These are phyloP conservation scores for Pythium aphanidermatum DNA, from an alignment of 352 stramenopile species.

Conservation along the genomic window DNA sequence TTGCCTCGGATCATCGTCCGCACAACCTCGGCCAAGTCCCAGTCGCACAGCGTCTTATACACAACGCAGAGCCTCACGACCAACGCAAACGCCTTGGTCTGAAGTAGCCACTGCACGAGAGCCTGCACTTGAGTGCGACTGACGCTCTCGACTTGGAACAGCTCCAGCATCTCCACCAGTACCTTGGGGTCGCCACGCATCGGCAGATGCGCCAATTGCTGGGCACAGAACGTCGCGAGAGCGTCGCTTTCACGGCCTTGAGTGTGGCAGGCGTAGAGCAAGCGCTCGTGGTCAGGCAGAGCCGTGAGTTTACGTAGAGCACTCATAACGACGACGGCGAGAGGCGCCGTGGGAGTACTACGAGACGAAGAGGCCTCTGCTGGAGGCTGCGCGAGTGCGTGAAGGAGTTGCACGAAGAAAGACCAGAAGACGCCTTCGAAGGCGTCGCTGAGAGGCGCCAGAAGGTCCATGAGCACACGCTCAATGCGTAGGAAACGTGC, in stretches of 20 bases:
- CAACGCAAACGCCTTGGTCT: conserved; percentile 36
- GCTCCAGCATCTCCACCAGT: conserved; percentile 49
- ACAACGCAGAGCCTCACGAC: conserved; percentile 42
- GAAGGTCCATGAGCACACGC: too few species aligned
- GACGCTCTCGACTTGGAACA: conserved; percentile 43
- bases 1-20: conserved; percentile 38
- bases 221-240: conserved; percentile 29
- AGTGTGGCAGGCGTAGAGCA: conserved; percentile 2
- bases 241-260: conserved; percentile 24
- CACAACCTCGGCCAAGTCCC: conserved; percentile 30
- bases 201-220: conserved; percentile 8
- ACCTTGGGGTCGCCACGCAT: conserved; percentile 37
- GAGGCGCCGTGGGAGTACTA: conserved; percentile 25
- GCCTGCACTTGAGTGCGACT: conserved; percentile 13
- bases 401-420: conserved; percentile 34
- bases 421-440: conserved; percentile 24
- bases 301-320: conserved; percentile 33
- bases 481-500: too few species aligned
- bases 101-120: conserved; percentile 22
- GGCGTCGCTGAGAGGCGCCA: too few species aligned
- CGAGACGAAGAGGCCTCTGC: background rate
- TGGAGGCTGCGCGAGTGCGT: conserved; percentile 25
- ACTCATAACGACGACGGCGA: conserved; percentile 50
- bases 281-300: background rate
- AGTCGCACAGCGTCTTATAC: conserved; percentile 22